phyloP scores from a whole-genome alignment of 2,329 filamentous ascomycete species.

The Hymenoscyphus infarciens region DNA sequence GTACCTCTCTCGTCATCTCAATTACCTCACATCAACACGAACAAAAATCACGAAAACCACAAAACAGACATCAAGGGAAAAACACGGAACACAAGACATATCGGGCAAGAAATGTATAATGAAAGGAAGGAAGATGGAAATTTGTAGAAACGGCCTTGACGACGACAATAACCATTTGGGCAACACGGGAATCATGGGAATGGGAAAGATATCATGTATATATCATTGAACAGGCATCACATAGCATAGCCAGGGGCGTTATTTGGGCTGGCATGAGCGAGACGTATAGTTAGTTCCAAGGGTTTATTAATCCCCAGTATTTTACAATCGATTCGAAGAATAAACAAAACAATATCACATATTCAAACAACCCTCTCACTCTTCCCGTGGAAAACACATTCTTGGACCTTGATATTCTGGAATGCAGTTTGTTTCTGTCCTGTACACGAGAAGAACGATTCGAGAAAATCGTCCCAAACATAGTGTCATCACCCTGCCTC shows the following conservation, averaged over 20 bases:
- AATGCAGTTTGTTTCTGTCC: background rate
- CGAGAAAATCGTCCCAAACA: background rate
- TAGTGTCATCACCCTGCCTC: background rate
- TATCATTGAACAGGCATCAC: constrained; percentile 17
- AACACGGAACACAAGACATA: background rate
- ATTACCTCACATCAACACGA: background rate
- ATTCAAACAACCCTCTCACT: background rate
- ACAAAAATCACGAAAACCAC: background rate
- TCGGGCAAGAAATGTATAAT: constrained; percentile 4
- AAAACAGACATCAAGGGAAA: background rate
- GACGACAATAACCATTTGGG: constrained; percentile 3
- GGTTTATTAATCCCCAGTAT: background rate
- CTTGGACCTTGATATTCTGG: background rate
- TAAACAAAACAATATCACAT: background rate
- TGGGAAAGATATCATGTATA: constrained; percentile 12
- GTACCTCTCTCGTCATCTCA: background rate
- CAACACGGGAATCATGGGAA: constrained; percentile 11
- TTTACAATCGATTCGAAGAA: background rate
- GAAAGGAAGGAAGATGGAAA: background rate
- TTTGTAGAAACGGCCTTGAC: constrained; percentile 1
- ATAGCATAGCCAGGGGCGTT: constrained; percentile 6
- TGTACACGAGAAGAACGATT: background rate
- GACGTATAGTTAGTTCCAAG: background rate
- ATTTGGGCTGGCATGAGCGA: background rate
- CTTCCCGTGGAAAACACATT: background rate